Evolutionary conservation across 352 stramenopile genomes (phyloP).

Genomic region (Phytophthora hibernalis): DNA sequence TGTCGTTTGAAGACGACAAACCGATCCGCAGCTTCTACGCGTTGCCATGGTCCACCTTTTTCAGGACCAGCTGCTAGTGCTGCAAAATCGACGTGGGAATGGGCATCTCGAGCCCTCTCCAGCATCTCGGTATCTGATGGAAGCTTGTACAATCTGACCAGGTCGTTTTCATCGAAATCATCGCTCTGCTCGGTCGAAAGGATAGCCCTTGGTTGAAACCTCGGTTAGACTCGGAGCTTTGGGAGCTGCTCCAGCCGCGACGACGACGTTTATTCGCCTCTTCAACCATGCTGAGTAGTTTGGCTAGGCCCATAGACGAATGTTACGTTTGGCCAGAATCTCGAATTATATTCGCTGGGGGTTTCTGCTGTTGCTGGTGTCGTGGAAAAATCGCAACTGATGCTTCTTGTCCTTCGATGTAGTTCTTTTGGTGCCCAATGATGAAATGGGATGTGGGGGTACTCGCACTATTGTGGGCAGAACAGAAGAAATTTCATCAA

Average conservation of each 20-base stretch:
- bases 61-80: constrained; percentile 30
- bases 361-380: background rate
- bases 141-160: constrained; percentile 1
- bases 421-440: background rate
- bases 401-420: background rate
- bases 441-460: background rate
- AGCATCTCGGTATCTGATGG: constrained; percentile 29
- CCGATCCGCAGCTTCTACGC: constrained; percentile 27
- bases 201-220: constrained; percentile 5
- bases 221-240: background rate
- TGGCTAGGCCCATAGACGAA: constrained; percentile 15
- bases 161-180: constrained; percentile 1
- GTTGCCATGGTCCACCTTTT: constrained; percentile 26
- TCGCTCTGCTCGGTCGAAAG: constrained; percentile 25
- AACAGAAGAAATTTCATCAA: background rate
- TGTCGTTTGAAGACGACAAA: constrained; percentile 39
- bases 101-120: constrained; percentile 29
- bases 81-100: constrained; percentile 32
- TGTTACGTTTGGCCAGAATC: background rate
- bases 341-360: background rate
- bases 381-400: background rate
- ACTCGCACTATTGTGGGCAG: background rate
- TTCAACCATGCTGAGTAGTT: constrained; percentile 16
- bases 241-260: constrained; percentile 11
- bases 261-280: constrained; percentile 13